phyloP scores from a whole-genome alignment of 345 rosid genomes.

The Citrus glauca region DNA sequence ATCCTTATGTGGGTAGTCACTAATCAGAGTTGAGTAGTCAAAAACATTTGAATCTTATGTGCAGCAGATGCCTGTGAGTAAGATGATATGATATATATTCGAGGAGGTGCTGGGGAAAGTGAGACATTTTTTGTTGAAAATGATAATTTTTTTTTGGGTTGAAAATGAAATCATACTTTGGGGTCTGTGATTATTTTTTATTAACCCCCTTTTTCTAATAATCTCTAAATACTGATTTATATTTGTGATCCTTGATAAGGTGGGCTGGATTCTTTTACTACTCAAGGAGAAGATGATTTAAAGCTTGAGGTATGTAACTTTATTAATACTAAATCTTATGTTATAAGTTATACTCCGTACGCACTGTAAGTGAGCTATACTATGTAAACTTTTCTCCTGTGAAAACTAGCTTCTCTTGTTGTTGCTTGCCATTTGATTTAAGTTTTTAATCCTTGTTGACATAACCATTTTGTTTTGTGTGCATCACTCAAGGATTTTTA shows the following conservation, averaged over 20 bases:
- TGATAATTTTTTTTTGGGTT: neutral
- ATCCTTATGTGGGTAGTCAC: neutral
- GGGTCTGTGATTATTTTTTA: neutral
- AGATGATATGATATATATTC: neutral
- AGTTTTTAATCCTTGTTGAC: neutral
- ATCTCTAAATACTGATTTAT: conserved; percentile 14
- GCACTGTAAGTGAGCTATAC: neutral
- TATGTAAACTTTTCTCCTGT: neutral
- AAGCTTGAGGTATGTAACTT: conserved; percentile 63
- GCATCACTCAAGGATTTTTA: neutral
- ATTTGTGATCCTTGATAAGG: conserved; percentile 32
- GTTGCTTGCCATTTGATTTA: neutral
- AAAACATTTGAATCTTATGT: neutral
- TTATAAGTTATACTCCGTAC: conserved; percentile 2
- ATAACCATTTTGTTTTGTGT: neutral
- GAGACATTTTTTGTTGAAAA: neutral
- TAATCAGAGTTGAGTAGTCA: neutral
- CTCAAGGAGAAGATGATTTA: conserved; percentile 44
- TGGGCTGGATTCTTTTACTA: conserved; percentile 42
- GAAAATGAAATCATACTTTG: conserved; percentile 3
- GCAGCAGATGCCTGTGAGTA: neutral
- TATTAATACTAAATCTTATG: neutral
- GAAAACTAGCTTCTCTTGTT: neutral
- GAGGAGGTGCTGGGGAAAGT: neutral
- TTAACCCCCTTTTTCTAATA: neutral